These are phyloP conservation scores for Xylariomycetidae sp. DNA, from an alignment of 2,329 filamentous ascomycete species.

Conservation along the genomic window DNA sequence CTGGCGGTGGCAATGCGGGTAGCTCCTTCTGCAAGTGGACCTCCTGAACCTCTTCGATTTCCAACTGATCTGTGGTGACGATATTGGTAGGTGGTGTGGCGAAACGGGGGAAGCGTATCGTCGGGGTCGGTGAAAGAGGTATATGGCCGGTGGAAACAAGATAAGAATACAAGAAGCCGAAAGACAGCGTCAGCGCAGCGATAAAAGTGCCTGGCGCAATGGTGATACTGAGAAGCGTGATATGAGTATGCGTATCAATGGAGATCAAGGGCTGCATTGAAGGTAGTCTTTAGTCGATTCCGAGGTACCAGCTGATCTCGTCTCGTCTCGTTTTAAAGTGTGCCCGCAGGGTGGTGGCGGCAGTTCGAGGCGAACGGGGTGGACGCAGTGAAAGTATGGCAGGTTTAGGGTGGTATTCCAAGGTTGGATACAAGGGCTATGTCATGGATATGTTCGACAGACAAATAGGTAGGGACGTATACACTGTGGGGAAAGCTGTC, in stretches of 20 bases:
- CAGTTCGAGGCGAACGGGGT: no score
- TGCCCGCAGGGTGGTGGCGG: no score
- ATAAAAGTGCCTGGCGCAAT: conserved; percentile 56
- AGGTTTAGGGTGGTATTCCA: no score
- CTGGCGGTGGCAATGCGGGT: conserved; percentile 18
- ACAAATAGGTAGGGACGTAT: no score
- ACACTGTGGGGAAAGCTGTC: no score
- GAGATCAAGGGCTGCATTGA: conserved; percentile 56
- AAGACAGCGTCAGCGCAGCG: conserved; percentile 42
- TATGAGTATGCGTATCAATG: conserved; percentile 59
- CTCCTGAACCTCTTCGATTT: conserved; percentile 2
- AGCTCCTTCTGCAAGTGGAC: conserved; percentile 10
- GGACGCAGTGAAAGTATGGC: no score
- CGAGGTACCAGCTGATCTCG: no score
- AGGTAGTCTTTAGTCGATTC: no score
- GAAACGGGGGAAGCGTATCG: conserved; percentile 13
- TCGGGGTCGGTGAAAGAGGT: conserved; percentile 31
- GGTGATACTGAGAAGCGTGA: conserved; percentile 55
- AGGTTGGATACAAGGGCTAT: no score
- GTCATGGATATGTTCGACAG: no score
- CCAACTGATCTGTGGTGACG: no score
- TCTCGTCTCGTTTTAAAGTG: conserved; percentile 11
- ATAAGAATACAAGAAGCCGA: conserved; percentile 49
- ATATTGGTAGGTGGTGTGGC: conserved; percentile 8
- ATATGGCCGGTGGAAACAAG: conserved; percentile 33